These are phyloP conservation scores for Dipteronia sinensis DNA, from an alignment of 345 rosid genomes.

Conservation along the genomic window DNA sequence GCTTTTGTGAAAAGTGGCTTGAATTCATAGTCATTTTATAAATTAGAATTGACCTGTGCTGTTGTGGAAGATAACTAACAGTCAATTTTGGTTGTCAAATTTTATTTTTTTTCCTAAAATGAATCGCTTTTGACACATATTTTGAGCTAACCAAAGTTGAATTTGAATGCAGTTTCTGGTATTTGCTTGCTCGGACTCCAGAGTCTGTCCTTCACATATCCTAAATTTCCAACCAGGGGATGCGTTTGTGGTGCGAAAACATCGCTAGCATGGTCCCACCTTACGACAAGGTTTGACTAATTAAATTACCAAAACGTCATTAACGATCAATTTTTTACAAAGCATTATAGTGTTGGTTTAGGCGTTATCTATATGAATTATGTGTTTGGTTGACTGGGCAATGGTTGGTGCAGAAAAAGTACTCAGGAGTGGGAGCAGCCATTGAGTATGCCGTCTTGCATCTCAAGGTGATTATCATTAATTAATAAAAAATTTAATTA, in stretches of 20 bases:
- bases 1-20: not conserved
- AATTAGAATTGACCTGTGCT: too few species aligned
- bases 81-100: not conserved
- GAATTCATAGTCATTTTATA: too few species aligned
- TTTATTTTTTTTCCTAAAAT: not conserved
- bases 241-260: slow-evolving; percentile 93
- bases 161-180: slow-evolving; percentile 72
- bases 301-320: not conserved
- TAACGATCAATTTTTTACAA: too few species aligned
- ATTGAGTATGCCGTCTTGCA: slow-evolving; percentile 93
- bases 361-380: not conserved
- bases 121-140: not conserved
- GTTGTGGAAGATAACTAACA: not conserved
- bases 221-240: slow-evolving; percentile 95
- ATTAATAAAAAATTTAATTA: not conserved
- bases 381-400: slow-evolving; percentile 9
- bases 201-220: slow-evolving; percentile 92
- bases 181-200: slow-evolving; percentile 96
- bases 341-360: not conserved
- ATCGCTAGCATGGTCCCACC: slow-evolving; percentile 98
- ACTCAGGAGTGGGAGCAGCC: slow-evolving; percentile 86
- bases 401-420: slow-evolving; percentile 52
- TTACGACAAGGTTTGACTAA: slow-evolving; percentile 56
- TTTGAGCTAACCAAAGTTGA: not conserved
- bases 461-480: slow-evolving; percentile 58